Conservation (phyloP, 2,329 filamentous ascomycete genomes). For the Thielaviopsis ethacetica region DNA sequence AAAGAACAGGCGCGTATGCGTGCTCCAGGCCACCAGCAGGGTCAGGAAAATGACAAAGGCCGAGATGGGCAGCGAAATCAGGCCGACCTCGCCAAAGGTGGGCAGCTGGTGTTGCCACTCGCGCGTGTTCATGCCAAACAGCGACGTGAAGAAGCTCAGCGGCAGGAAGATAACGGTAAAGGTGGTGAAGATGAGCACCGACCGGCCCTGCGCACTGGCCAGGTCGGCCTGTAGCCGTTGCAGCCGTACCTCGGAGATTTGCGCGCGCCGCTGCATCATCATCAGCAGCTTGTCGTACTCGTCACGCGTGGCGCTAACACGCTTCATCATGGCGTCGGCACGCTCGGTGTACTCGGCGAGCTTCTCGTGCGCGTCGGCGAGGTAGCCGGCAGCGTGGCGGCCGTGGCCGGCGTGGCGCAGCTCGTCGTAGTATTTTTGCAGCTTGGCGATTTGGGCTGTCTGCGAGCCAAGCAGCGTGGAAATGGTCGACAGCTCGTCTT, state of each 20-base stretch:
- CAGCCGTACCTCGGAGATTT: constrained; percentile 48
- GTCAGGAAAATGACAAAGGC: constrained; percentile 31
- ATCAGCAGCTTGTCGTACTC: constrained; percentile 50
- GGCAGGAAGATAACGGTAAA: constrained; percentile 49
- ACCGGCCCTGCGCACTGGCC: constrained; percentile 43
- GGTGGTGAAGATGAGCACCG: constrained; percentile 50
- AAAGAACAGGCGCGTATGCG: constrained; percentile 22
- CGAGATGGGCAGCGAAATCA: constrained; percentile 32
- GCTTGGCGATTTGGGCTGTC: constrained; percentile 29
- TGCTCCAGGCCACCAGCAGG: constrained; percentile 40
- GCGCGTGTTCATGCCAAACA: constrained; percentile 48
- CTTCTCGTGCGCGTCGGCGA: constrained; percentile 34
- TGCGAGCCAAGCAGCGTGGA: constrained; percentile 42
- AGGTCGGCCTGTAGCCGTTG: constrained; percentile 46
- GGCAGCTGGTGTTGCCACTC: constrained; percentile 39
- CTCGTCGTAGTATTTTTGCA: constrained; percentile 26
- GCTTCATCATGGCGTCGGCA: constrained; percentile 38
- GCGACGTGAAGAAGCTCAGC: constrained; percentile 45
- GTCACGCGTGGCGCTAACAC: constrained; percentile 40
- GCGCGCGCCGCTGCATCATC: constrained; percentile 50
- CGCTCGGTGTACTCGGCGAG: constrained; percentile 39
- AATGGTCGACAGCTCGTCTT: constrained; percentile 45
- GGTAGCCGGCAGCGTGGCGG: constrained; percentile 27
- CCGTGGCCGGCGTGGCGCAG: constrained; percentile 24
- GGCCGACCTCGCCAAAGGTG: constrained; percentile 28